These are phyloP conservation scores for Cyberlindnera samutprakarnensis DNA, from an alignment of 805 yeast species.

Conservation along the genomic window DNA sequence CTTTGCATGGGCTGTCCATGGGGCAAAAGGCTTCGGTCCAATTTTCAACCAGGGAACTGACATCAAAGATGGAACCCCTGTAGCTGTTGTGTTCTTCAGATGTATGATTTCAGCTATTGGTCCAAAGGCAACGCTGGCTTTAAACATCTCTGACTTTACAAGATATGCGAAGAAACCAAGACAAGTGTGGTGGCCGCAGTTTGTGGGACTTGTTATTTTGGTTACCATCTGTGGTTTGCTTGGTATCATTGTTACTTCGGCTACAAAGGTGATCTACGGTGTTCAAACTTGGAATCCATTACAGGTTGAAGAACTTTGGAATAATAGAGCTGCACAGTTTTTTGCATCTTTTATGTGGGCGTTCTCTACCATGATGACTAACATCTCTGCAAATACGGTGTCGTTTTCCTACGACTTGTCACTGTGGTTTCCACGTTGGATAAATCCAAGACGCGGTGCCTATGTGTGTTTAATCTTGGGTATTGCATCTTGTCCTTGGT, in stretches of 20 bases:
- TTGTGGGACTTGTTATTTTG: constrained; percentile 23
- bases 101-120: constrained; percentile 26
- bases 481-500: constrained; percentile 73
- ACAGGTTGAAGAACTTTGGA: constrained; percentile 28
- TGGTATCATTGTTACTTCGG: constrained; percentile 28
- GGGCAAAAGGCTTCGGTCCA: constrained; percentile 23
- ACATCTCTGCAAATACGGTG: constrained; percentile 60
- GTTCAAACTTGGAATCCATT: constrained; percentile 38
- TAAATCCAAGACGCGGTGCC: constrained; percentile 55
- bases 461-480: constrained; percentile 63
- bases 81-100: constrained; percentile 18
- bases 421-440: constrained; percentile 47
- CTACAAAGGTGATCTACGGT: constrained; percentile 30
- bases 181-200: constrained; percentile 25
- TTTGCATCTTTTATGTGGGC: constrained; percentile 18
- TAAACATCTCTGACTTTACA: constrained; percentile 32
- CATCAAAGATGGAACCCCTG: constrained; percentile 19
- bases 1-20: constrained; percentile 26
- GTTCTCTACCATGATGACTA: constrained; percentile 47
- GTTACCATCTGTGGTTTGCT: constrained; percentile 24
- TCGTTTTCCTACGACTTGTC: constrained; percentile 53
- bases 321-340: constrained; percentile 20
- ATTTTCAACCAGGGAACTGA: constrained; percentile 16
- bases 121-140: constrained; percentile 30
- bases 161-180: constrained; percentile 27